Conservation (phyloP, 305 asterid genomes). For the Salvia sclarea region DNA sequence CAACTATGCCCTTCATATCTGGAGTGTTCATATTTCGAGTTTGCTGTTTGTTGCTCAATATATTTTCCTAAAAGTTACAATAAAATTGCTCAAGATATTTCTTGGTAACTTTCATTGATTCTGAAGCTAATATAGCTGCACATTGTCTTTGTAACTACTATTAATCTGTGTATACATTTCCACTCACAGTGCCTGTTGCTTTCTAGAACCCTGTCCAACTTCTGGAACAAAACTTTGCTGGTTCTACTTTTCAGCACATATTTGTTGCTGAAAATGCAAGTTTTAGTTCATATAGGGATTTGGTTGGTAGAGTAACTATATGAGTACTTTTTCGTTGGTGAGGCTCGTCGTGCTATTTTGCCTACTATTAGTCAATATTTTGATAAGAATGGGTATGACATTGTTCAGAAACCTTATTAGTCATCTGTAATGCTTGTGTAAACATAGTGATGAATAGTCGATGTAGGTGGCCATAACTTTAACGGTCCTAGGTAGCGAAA, state of each 20-base stretch:
- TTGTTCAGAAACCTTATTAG: neutral
- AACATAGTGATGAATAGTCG: neutral
- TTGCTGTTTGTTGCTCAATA: conserved; percentile 11
- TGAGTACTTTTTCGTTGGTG: neutral
- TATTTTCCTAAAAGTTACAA: conserved; percentile 20
- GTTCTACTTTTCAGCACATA: neutral
- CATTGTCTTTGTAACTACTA: neutral
- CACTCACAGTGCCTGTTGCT: neutral
- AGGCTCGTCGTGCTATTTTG: neutral
- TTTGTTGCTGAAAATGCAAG: neutral
- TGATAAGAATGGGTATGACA: conserved; percentile 10
- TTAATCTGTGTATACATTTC: neutral
- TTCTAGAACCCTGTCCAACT: neutral
- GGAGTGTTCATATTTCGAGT: conserved; percentile 19
- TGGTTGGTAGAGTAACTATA: conserved; percentile 8
- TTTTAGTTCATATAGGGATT: neutral
- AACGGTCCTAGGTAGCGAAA: neutral
- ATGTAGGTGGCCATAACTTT: neutral
- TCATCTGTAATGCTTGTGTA: neutral
- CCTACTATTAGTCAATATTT: neutral
- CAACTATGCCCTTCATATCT: conserved; percentile 29
- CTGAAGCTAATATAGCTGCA: neutral
- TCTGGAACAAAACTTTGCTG: neutral
- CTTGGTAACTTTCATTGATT: neutral
- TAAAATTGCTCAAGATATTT: neutral